Percentiles rank a stretch among this genome's conserved stretches.
phyloP scores from a whole-genome alignment of 23 red algal species.

The Cyanidiococcus yangmingshanensis region DNA sequence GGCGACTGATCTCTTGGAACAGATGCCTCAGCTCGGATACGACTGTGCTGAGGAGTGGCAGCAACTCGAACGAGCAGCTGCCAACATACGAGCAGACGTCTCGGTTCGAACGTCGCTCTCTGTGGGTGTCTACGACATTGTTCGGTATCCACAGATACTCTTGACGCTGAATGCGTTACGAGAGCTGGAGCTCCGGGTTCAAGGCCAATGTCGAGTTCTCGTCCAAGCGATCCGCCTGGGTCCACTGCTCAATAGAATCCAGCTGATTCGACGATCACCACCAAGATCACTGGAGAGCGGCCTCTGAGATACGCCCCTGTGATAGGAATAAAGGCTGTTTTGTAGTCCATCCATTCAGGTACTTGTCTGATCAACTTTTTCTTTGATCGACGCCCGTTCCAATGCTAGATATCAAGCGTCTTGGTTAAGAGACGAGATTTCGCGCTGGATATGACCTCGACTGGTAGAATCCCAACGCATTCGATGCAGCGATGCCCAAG shows the following conservation, averaged over 20 bases:
- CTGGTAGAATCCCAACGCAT: too few relatives aligned
- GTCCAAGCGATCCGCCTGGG: not conserved
- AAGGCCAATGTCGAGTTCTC: not conserved
- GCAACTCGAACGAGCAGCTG: not conserved
- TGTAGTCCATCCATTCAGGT: too few relatives aligned
- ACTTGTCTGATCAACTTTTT: too few relatives aligned
- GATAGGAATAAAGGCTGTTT: too few relatives aligned
- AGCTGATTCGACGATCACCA: not conserved
- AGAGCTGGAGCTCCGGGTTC: not conserved
- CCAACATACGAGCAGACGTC: not conserved
- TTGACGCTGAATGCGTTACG: not conserved
- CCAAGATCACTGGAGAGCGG: too few relatives aligned
- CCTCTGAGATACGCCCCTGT: too few relatives aligned
- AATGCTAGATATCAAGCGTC: too few relatives aligned
- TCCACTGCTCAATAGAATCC: not conserved
- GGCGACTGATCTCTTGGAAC: not conserved
- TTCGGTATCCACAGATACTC: not conserved
- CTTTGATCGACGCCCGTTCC: too few relatives aligned
- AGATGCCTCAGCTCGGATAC: not conserved
- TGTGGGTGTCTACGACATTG: conserved; percentile 14
- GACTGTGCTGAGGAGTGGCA: not conserved
- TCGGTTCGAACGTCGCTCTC: not conserved
- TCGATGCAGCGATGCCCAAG: too few relatives aligned
- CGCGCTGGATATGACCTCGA: too few relatives aligned
- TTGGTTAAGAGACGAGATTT: too few relatives aligned